Evolutionary conservation across 1,284 basidiomycete species (phyloP).

Genomic region (Hypsizygus ulmarius): DNA sequence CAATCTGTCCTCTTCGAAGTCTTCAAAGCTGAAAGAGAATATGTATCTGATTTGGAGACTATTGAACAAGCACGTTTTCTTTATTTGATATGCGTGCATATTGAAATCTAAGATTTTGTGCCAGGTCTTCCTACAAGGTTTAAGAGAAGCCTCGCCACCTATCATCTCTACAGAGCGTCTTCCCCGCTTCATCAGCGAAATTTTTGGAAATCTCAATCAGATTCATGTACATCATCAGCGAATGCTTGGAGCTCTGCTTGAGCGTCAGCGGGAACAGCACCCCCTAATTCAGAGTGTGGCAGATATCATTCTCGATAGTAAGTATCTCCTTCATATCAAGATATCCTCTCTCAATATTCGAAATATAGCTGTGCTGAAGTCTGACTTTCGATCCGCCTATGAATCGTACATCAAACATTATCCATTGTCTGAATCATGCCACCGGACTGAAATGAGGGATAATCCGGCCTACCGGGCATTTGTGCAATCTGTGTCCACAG

Average conservation of each 20-base stretch:
- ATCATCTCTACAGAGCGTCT: constrained; percentile 53
- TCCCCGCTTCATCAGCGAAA: constrained; percentile 60
- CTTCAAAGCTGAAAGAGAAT: constrained; percentile 79
- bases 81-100: neutral
- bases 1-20: constrained; percentile 83
- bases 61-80: constrained; percentile 54
- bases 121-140: constrained; percentile 67
- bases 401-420: constrained; percentile 83
- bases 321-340: constrained; percentile 15
- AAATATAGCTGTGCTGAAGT: constrained; percentile 39
- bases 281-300: constrained; percentile 74
- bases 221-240: constrained; percentile 63
- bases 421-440: constrained; percentile 74
- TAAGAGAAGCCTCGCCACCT: constrained; percentile 52
- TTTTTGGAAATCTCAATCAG: constrained; percentile 71
- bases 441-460: constrained; percentile 66
- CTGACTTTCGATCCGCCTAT: constrained; percentile 59
- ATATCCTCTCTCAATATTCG: constrained; percentile 10
- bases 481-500: constrained; percentile 56
- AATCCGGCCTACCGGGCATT: constrained; percentile 68
- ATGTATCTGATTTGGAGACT: constrained; percentile 70
- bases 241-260: constrained; percentile 66
- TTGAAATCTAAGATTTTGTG: constrained; percentile 2
- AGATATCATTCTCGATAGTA: constrained; percentile 75
- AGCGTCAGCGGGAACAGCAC: constrained; percentile 75